A percentile compares a stretch with the other conserved stretches of the same genome.
These are phyloP conservation scores for Scheffersomyces segobiensis DNA, from an alignment of 1,139 yeast genomes.

Conservation along the genomic window DNA sequence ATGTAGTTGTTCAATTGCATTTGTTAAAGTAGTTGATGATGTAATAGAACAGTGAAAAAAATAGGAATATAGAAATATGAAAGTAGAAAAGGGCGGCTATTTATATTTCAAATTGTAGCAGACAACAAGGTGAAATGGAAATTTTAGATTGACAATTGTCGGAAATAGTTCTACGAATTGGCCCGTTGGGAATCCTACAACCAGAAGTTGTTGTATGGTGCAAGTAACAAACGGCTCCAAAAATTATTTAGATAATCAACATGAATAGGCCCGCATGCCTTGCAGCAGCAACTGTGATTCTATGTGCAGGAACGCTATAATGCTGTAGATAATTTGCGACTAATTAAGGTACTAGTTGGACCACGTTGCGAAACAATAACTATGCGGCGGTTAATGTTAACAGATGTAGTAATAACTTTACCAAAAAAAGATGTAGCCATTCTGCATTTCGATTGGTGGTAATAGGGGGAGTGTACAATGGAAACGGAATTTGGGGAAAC, in stretches of 20 bases:
- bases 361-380: neutral
- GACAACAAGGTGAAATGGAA: neutral
- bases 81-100: neutral
- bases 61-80: neutral
- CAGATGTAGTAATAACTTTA: neutral
- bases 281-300: neutral
- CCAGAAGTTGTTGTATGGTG: neutral
- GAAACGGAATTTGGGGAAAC: neutral
- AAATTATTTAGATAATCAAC: neutral
- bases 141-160: neutral
- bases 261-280: neutral
- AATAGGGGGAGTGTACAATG: neutral
- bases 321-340: neutral
- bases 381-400: neutral
- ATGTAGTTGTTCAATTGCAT: conserved; percentile 13
- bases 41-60: neutral
- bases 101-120: neutral
- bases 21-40: neutral
- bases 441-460: neutral
- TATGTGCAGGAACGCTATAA: neutral
- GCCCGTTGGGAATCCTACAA: neutral
- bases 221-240: neutral
- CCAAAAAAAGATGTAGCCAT: neutral
- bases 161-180: neutral
- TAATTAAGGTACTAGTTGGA: neutral